Evolutionary conservation across 225 moss, liverwort and hornwort genomes (phyloP).

Genomic region (Polytrichum commune): DNA sequence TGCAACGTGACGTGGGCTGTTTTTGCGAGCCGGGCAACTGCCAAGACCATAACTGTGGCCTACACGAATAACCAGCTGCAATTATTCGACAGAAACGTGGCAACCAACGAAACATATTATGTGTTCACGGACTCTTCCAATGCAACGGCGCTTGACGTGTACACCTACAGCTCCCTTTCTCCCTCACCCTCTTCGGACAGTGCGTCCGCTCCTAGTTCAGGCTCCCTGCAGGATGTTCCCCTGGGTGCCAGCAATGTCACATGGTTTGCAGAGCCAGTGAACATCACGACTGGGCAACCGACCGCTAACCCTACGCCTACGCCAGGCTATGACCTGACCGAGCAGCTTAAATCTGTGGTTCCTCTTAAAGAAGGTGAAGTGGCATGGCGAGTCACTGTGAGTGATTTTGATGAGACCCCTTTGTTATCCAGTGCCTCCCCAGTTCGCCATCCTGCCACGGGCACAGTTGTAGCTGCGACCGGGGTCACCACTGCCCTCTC

Average conservation of each 20-base stretch:
- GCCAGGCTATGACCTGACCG: slow-evolving; percentile 31
- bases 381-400: slow-evolving; percentile 62
- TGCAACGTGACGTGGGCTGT: slow-evolving; percentile 64
- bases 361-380: slow-evolving; percentile 29
- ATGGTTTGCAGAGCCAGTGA: slow-evolving; percentile 54
- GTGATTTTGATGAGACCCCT: slow-evolving; percentile 37
- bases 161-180: slow-evolving; percentile 4
- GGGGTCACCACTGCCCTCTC: slow-evolving; percentile 60
- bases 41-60: slow-evolving; percentile 39
- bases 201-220: slow-evolving; percentile 7
- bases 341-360: slow-evolving; percentile 32
- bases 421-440: slow-evolving; percentile 61
- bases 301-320: slow-evolving; percentile 11
- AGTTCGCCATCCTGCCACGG: slow-evolving; percentile 49
- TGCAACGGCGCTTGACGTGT: slow-evolving; percentile 24
- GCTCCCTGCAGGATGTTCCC: slow-evolving; percentile 23
- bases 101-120: slow-evolving; percentile 34
- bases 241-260: slow-evolving; percentile 27
- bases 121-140: slow-evolving; percentile 33
- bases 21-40: slow-evolving; percentile 45
- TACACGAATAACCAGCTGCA: slow-evolving; percentile 65
- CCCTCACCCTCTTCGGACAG: slow-evolving; percentile 20
- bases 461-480: slow-evolving; percentile 46
- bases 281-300: slow-evolving; percentile 27
- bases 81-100: slow-evolving; percentile 36